Percentiles rank a stretch among this genome's conserved stretches.
Evolutionary conservation across 2,329 filamentous ascomycete species (phyloP).

Genomic region (Ophiostoma angusticollis): DNA sequence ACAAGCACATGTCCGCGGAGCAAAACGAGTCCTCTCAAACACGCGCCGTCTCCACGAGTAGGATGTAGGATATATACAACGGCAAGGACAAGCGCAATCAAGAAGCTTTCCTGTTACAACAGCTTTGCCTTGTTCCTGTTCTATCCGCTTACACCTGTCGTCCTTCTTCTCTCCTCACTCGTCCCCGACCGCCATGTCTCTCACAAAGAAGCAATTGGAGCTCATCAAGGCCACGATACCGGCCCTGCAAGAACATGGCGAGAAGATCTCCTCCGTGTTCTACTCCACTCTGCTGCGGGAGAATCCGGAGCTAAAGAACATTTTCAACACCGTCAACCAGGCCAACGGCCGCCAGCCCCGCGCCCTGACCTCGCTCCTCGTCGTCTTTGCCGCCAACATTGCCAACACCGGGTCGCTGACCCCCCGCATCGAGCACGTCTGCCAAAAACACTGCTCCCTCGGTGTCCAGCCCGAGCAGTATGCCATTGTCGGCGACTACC

Average conservation of each 20-base stretch:
- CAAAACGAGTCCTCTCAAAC: no score
- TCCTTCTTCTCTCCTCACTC: neutral
- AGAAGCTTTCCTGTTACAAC: neutral
- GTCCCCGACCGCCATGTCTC: conserved; percentile 17
- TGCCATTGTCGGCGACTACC: conserved; percentile 54
- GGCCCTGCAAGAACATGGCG: conserved; percentile 53
- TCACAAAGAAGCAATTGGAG: conserved; percentile 43
- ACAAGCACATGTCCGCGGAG: no score
- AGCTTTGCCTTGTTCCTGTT: neutral
- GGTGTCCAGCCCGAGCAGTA: conserved; percentile 58
- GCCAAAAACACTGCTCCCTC: conserved; percentile 62
- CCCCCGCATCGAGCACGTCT: conserved; percentile 42
- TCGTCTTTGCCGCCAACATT: conserved; percentile 60
- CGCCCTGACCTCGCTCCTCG: conserved; percentile 51
- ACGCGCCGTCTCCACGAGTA: no score
- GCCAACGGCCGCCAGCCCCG: conserved; percentile 46
- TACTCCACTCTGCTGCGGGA: conserved; percentile 55
- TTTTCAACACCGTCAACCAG: conserved; percentile 60
- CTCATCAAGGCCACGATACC: conserved; percentile 61
- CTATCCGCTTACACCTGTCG: neutral
- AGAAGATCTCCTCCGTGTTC: conserved; percentile 56
- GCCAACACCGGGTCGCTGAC: conserved; percentile 45
- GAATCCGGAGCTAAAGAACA: conserved; percentile 52
- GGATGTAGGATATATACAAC: no score
- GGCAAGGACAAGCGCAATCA: neutral